phyloP scores from a whole-genome alignment of 768 basidiomycete genomes.

The Naganishia vaughanmartiniae region DNA sequence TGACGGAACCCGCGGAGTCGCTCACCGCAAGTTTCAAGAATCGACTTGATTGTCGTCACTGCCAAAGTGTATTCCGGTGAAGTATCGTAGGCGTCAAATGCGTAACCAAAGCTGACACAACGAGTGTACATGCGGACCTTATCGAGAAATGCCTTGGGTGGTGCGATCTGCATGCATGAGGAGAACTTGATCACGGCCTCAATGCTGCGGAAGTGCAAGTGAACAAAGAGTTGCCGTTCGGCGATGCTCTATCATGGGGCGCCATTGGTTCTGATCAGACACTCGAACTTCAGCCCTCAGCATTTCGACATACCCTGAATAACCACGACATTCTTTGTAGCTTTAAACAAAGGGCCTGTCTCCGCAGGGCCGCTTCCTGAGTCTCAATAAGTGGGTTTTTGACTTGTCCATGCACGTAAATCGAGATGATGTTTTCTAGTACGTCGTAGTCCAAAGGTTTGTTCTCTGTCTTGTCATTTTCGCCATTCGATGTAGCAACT shows the following conservation, averaged over 20 bases:
- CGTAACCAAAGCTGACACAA: conserved; percentile 9
- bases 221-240: background rate
- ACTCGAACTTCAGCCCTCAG: background rate
- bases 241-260: background rate
- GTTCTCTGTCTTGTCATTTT: background rate
- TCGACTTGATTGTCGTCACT: background rate
- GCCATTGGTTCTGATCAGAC: too few relatives aligned
- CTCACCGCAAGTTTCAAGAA: background rate
- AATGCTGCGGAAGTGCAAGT: background rate
- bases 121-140: conserved; percentile 2
- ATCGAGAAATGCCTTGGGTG: background rate
- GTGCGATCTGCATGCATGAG: background rate
- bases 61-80: background rate
- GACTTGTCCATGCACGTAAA: background rate
- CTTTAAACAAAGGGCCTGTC: background rate
- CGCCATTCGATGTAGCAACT: background rate
- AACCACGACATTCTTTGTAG: background rate
- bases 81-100: background rate
- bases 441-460: conserved; percentile 5
- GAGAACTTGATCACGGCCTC: background rate
- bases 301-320: background rate
- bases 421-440: conserved; percentile 5
- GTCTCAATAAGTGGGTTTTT: background rate
- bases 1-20: conserved; percentile 12
- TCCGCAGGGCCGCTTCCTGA: background rate